Base-by-base conservation (phyloP, 768 basidiomycete species). In the Clathrus columnatus region DNA sequence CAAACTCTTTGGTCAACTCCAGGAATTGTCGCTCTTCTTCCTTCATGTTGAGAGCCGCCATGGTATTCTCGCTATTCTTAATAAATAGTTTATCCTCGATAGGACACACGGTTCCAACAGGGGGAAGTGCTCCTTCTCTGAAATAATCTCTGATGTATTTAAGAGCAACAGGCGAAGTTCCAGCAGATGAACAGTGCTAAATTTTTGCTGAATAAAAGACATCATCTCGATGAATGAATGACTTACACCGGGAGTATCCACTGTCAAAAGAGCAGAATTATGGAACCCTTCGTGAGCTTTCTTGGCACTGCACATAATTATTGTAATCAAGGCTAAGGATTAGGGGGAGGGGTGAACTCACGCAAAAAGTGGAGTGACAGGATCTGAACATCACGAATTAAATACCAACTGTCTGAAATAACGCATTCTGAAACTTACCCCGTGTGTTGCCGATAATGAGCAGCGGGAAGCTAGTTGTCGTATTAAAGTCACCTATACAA, bases 391-490 rank as follows among this genome's bases (percentile, higher is more conserved):
- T 27, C 16, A 7, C 5, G 26, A 20, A 10, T 36, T 11, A 11
- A 36, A n/a, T 36, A 2, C 14, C 4, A 36, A 36, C 4, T 36
- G 36, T n/a, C n/a, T n/a, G 4, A 4, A 36, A 36, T 5, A 5
- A 36, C n/a, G n/a, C n/a, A 8, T 52, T 14, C n/a, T 14, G 21
- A 17, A 20, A 56, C 47, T 45, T 11, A 60, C 59, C 59, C 4
- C 69, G 70, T 7, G 72, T 73, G 55, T 75, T 75, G 0, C 73
- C 73, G 32, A 75, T 65, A 18, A 74, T 48, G 0, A 75, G 63
- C 11, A 75, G 58, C 0, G 74, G 74, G 57, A 67, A 62, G 54
- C 72, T 73, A 14, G 73, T 74, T 46, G 71, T 72, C 27, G 59
- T 70, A 14, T 59, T 54, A 51, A 74, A 68, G 7, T 71, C 70